phyloP scores from a whole-genome alignment of 257 asterid genomes.

The Jaltomata sinuosa region DNA sequence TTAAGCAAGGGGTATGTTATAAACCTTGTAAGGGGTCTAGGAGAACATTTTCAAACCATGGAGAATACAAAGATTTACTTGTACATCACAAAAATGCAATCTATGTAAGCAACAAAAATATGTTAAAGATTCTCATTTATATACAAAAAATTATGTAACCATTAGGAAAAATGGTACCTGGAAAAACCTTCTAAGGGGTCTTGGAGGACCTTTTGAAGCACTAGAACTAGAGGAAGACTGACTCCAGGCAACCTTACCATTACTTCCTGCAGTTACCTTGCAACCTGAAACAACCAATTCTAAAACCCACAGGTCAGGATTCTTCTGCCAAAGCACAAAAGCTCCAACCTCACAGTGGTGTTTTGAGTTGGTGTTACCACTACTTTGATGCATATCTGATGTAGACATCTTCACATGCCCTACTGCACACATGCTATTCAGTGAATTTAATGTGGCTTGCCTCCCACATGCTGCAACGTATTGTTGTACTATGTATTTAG shows the following conservation, averaged over 20 bases:
- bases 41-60: too few relatives aligned
- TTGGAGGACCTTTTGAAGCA: constrained; percentile 63
- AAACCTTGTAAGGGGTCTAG: too few relatives aligned
- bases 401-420: constrained; percentile 74
- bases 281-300: constrained; percentile 66
- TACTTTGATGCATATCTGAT: constrained; percentile 21
- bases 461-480: constrained; percentile 95
- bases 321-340: constrained; percentile 85
- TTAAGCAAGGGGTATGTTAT: too few relatives aligned
- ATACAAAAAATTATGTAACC: too few relatives aligned
- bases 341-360: constrained; percentile 56
- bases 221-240: constrained; percentile 50
- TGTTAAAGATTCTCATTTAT: too few relatives aligned
- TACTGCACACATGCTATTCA: constrained; percentile 79
- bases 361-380: not conserved
- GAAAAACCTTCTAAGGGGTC: constrained; percentile 81
- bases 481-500: constrained; percentile 92
- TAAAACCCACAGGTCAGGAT: constrained; percentile 78
- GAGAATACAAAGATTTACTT: too few relatives aligned
- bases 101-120: not conserved
- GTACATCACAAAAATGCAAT: too few relatives aligned
- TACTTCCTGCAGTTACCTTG: constrained; percentile 73
- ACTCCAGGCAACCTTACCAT: constrained; percentile 78
- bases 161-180: constrained; percentile 49
- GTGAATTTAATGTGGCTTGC: constrained; percentile 30